phyloP scores from a whole-genome alignment of 345 rosid genomes.

The Bretschneidera sinensis region DNA sequence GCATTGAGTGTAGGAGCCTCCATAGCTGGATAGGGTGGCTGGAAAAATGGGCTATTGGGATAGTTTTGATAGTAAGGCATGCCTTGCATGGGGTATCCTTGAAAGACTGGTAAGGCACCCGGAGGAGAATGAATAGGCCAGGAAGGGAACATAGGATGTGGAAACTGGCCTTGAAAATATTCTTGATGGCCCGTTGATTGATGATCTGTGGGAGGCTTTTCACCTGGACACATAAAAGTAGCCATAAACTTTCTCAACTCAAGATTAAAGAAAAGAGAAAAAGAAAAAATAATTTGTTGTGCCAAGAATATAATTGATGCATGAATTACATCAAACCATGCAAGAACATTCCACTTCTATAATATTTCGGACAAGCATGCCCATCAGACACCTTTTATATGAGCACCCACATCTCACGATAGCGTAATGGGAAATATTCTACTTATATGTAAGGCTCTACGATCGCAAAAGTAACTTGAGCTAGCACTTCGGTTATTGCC shows the following conservation, averaged over 20 bases:
- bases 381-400: not conserved
- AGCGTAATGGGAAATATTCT: too few species aligned
- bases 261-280: conserved; percentile 8
- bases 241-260: conserved; percentile 5
- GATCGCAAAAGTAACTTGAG: too few species aligned
- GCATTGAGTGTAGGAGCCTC: conserved; percentile 52
- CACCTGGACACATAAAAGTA: conserved; percentile 40
- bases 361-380: not conserved
- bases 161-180: conserved; percentile 69
- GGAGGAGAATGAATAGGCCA: conserved; percentile 95
- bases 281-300: not conserved
- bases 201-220: conserved; percentile 46
- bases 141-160: conserved; percentile 64
- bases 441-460: too few species aligned
- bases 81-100: conserved; percentile 84
- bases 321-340: conserved; percentile 1
- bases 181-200: conserved; percentile 51
- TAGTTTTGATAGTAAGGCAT: conserved; percentile 73
- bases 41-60: conserved; percentile 61
- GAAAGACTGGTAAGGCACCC: conserved; percentile 67
- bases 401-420: too few species aligned
- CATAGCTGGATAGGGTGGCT: conserved; percentile 56
- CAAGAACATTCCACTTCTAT: conserved; percentile 4
- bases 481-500: too few species aligned
- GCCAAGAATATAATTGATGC: conserved; percentile 5